A percentile compares a stretch with the other conserved stretches of the same genome.
phyloP scores from a whole-genome alignment of 345 rosid species.

The Corchorus olitorius region DNA sequence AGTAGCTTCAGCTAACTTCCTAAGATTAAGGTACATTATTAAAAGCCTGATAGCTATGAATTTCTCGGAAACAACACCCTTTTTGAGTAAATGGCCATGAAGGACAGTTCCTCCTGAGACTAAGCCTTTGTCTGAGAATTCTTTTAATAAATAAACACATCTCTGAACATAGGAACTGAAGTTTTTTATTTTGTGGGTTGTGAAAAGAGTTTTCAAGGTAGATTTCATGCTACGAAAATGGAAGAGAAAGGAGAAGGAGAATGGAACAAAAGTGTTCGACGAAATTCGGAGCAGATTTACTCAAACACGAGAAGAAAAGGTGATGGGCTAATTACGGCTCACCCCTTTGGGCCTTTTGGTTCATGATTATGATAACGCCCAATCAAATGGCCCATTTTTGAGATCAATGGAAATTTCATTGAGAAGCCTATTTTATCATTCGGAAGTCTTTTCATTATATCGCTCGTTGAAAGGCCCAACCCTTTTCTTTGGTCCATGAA shows the following conservation, averaged over 20 bases:
- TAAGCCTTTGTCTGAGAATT: constrained; percentile 32
- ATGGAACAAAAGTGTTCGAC: not conserved
- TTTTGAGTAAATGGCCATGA: constrained; percentile 51
- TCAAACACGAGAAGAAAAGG: too few species aligned
- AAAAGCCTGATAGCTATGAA: constrained; percentile 49
- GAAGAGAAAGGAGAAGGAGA: not conserved
- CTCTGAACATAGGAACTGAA: constrained; percentile 32
- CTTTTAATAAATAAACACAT: constrained; percentile 35
- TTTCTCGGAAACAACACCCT: constrained; percentile 45
- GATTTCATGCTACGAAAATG: constrained; percentile 29
- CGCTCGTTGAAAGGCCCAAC: too few species aligned
- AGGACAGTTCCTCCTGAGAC: constrained; percentile 39
- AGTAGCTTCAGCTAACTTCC: constrained; percentile 42
- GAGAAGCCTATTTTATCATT: too few species aligned
- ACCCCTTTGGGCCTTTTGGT: too few species aligned
- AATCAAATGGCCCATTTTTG: too few species aligned
- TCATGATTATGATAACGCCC: too few species aligned
- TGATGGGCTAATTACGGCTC: too few species aligned
- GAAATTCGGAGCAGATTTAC: too few species aligned
- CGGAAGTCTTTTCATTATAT: too few species aligned
- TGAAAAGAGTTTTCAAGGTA: constrained; percentile 31
- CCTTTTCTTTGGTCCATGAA: too few species aligned
- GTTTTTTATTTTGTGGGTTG: constrained; percentile 22
- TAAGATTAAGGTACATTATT: constrained; percentile 45
- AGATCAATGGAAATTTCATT: too few species aligned